Base-by-base conservation (phyloP, 2,329 filamentous ascomycete species). In the Nemania sp. region DNA sequence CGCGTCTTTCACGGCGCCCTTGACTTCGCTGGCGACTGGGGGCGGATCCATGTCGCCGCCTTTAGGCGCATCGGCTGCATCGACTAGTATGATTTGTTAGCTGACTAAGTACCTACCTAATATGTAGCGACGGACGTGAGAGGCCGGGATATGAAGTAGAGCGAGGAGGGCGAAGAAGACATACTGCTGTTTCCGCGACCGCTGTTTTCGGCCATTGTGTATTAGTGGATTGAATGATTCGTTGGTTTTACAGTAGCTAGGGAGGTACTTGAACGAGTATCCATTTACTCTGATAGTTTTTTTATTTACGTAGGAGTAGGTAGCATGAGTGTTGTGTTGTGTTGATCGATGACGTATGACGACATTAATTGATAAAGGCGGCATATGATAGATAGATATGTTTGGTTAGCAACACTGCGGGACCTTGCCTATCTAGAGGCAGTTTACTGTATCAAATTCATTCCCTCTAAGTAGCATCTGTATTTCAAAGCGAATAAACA, bases 131-230 rank as follows among this genome's bases (percentile, higher is more conserved):
- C 13, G 32, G 22, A 29, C 32, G 22, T 43, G 38, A 29, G 26
- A 11, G 24, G 52, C 3, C 13, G 38, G 15, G 11, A 2, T 41
- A 41, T 20, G 32, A 41, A 35, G 11, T 5, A 52, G 32, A 11
- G 11, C 13, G 60, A 35, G 27, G 20, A 29, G 26, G 10, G n/a
- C n/a, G n/a, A n/a, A n/a, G n/a, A n/a, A 15, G 63, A 71, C 81
- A 73, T 76, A 85, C 83, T 81, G 58, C 80, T 79, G 67, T 84
- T 85, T 73, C 82, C 82, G 76, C 81, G 81, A 64, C 81, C 84
- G 74, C 84, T 84, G 79, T 89, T 88, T 70, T 85, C 86, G 75
- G 88, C 87, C 88, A 89, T 89, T 26, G 20, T 10, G 35, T 24
- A 26, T 10, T 49, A n/a, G 45, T 15, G 6, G 43, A 24, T 4